Evolutionary conservation across 164 flowering plant species (phyloP), one percentile per base, ranked within the genome.

Genomic region (Vitis cinerea): DNA sequence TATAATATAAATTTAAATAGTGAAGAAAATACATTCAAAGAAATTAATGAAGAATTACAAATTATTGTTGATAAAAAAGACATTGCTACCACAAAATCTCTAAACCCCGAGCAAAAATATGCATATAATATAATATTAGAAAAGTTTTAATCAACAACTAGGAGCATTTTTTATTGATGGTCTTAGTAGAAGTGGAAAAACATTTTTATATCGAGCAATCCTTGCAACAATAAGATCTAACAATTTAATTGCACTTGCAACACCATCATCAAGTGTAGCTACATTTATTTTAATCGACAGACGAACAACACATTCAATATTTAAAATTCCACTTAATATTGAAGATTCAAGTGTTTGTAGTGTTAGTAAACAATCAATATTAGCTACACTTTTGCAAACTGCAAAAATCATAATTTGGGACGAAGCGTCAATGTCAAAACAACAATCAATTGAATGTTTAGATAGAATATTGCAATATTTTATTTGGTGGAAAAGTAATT

Each of bases 161-260:
- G 8, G 44, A 31, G 44, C 44, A 61, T 61, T 61, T 30, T 61
- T 61, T 30, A 10, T 61, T 12, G 37, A 61, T 61, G 64, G 64
- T 27, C 47, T 2, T 23, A 50, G 50, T 12, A 49, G 64, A 27
- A 61, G 3, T 16, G 64, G 64, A 61, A 61, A 61, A 30, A 61
- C 50, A 11, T 61, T 23, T 13, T 10, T 61, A 9, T 61, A 61
- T 12, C 1, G 47, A 23, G 64, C 50, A 27, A 27, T 61, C 14
- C 8, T 61, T 23, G 2, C 64, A 27, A 23, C 3, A 0, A 4
- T 61, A 27, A 61, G 64, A 30, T 7, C n/a, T 12, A 29, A 30
- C 8, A 12, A 14, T 19, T 3, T 23, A 16, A 61, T 61, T 61
- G 50, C n/a, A 9, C n/a, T 61, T 7, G 64, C 64, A 4, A 29